Base-by-base conservation (phyloP, 495 filamentous ascomycete species). In the Lichina pygmaea region DNA sequence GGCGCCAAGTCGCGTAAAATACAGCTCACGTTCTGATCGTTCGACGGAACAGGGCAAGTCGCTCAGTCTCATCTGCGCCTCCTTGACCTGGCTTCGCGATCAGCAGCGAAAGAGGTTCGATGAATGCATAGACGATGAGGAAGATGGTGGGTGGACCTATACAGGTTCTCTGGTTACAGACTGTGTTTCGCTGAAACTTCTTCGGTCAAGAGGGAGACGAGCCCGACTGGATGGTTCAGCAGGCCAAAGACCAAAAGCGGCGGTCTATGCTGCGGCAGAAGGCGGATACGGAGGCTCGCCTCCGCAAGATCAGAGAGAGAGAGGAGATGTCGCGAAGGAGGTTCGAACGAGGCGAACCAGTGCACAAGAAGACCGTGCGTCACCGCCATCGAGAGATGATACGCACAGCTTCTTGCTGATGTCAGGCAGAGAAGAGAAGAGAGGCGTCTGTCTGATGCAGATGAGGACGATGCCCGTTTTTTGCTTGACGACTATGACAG, bases 11-110 rank as follows among this genome's bases (percentile, higher is more conserved):
- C 17, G 6, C 37, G n/a, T 34, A 34, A 8, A 36, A 50, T 48
- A 39, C 43, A 44, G 45, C 4, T 4, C 1, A 24, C 56, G 40
- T 51, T 41, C 6, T 37, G 36, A 33, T 50, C 24, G 4, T 24
- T 1, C 24, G 24, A 24, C 2, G 4, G 24, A 24, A 4, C 43
- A 86, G 76, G 86, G 89, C n/a, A 97, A 97, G 72, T 94, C 91
- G 3, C 58, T 97, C 13, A 95, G 89, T 54, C 63, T 97, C 16
- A 93, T 97, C 50, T 97, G 89, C 61, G 77, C 75, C 44, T 73
- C 89, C 34, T 60, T 97, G 50, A 94, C 89, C 1, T 97, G 89
- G 91, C 65, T 95, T 8, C 78, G 89, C 41, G 73, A 84, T 51
- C 72, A 84, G 59, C 86, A 93, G 59, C 70, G 72, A 34, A 66